A percentile compares a stretch with the other conserved stretches of the same genome.
These are phyloP conservation scores for Coniophora puteana DNA, from an alignment of 1,284 basidiomycete species.

Conservation along the genomic window DNA sequence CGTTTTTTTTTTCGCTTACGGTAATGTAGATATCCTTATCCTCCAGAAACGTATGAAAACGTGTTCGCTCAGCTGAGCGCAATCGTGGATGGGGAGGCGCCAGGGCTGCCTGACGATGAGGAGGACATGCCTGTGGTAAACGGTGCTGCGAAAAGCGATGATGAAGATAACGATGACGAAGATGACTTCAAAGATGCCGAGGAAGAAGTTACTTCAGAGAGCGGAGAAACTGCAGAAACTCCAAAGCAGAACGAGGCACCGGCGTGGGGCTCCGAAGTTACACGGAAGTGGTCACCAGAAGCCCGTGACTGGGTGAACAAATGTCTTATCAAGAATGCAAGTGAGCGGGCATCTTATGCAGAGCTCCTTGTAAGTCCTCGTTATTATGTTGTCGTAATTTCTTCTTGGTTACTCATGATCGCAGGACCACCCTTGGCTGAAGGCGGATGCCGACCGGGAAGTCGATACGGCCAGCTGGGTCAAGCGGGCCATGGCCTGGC, in stretches of 20 bases:
- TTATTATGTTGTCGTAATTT: background rate
- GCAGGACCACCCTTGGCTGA: constrained; percentile 70
- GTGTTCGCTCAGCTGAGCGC: constrained; percentile 96
- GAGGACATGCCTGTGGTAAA: constrained; percentile 13
- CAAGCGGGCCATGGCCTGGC: constrained; percentile 49
- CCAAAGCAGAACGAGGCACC: no score
- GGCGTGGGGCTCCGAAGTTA: no score
- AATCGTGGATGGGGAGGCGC: constrained; percentile 93
- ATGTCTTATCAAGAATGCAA: constrained; percentile 78
- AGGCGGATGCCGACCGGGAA: constrained; percentile 46
- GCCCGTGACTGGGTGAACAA: constrained; percentile 58
- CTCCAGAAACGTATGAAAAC: constrained; percentile 97
- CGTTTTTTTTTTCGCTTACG: background rate
- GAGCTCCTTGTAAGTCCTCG: constrained; percentile 63
- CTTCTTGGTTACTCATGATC: constrained; percentile 9
- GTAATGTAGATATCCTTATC: constrained; percentile 77
- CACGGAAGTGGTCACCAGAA: constrained; percentile 27
- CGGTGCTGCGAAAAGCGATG: background rate
- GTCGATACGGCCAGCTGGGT: constrained; percentile 90
- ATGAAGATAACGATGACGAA: constrained; percentile 9
- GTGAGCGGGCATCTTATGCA: constrained; percentile 78
- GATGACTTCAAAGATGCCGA: no score
- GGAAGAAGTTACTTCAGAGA: no score
- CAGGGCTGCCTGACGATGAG: constrained; percentile 64
- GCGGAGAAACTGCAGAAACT: no score